Evolutionary conservation across 2,329 filamentous ascomycete species (phyloP), one percentile per base, ranked within the genome.

Genomic region (Orbilia blumenaviensis): DNA sequence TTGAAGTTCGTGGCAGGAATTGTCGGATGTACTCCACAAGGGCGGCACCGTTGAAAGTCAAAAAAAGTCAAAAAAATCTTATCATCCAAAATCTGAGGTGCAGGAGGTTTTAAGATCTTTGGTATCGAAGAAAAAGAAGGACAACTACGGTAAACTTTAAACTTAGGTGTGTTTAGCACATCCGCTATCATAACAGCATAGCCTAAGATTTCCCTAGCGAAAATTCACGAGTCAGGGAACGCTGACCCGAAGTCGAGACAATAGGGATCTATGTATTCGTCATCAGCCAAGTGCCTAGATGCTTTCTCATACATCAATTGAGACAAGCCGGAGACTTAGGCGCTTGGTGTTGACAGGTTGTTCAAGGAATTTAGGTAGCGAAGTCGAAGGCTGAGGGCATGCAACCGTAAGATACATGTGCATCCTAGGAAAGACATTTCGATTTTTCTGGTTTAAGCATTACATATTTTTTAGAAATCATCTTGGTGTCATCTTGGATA

Each of bases 341-440:
- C 48, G 48, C 48, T 54, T 54, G 48, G 48, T 54, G 48, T 54
- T 54, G 27, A 54, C 48, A 54, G 48, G 48, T 54, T 14, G 52
- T 56, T 38, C 3, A 54, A 36, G 48, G 52, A 27, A 56, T 38
- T 38, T 56, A 29, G 6, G 29, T 5, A 54, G 27, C 48, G 48
- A 54, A 14, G 16, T 54, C 32, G 52, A 56, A 3, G 52, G 52
- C 52, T 36, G 32, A 56, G 52, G 29, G 52, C 23, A 36, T 56
- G 32, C 25, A 56, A 56, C 52, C 52, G 52, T 56, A 56, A 56
- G 52, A n/a, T 38, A 56, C 52, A 56, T 56, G 52, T 56, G 52
- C 18, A 56, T 56, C 52, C 52, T 54, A n/a, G 48, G 27, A 54
- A 34, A 23, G 29, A 16, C 5, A 34, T 54, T 36, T 54, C 16